Percentiles rank a stretch among this genome's conserved stretches.
These are phyloP conservation scores for Teratosphaeria zuluensis DNA, from an alignment of 2,329 filamentous ascomycete species.

Conservation along the genomic window DNA sequence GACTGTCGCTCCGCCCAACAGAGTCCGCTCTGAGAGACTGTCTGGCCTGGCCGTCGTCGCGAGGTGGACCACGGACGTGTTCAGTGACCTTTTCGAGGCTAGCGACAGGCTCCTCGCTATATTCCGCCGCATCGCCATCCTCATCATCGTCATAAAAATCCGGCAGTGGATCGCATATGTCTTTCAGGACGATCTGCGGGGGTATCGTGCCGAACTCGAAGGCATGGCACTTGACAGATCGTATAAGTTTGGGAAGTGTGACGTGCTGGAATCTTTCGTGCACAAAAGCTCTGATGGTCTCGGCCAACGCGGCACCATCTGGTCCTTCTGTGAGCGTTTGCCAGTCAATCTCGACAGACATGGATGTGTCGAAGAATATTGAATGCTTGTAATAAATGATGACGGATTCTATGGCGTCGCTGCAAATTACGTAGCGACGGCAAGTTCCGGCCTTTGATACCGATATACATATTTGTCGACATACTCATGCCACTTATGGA, in stretches of 20 bases:
- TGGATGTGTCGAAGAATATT: slow-evolving; percentile 28
- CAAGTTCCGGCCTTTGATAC: not conserved
- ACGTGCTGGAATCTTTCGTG: slow-evolving; percentile 93
- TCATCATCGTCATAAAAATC: slow-evolving; percentile 81
- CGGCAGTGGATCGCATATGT: slow-evolving; percentile 87
- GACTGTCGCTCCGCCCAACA: slow-evolving; percentile 17
- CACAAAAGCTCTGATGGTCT: slow-evolving; percentile 83
- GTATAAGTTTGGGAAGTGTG: slow-evolving; percentile 86
- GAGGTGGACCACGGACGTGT: slow-evolving; percentile 1
- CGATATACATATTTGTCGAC: not conserved
- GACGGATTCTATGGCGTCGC: not conserved
- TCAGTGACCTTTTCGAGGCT: slow-evolving; percentile 4
- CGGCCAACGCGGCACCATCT: slow-evolving; percentile 75
- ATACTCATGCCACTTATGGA: too few species aligned
- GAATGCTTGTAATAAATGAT: not conserved
- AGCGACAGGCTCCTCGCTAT: slow-evolving; percentile 25
- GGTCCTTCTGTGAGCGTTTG: slow-evolving; percentile 80
- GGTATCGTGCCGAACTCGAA: slow-evolving; percentile 83
- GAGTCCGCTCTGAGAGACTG: not conserved
- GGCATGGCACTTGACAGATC: slow-evolving; percentile 85
- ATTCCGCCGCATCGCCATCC: slow-evolving; percentile 48
- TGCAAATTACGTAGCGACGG: not conserved
- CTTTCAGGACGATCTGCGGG: slow-evolving; percentile 84
- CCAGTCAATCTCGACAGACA: slow-evolving; percentile 99
- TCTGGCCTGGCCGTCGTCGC: not conserved